Base-by-base conservation (phyloP, 2,329 filamentous ascomycete genomes). In the Aspergillus alliaceus region DNA sequence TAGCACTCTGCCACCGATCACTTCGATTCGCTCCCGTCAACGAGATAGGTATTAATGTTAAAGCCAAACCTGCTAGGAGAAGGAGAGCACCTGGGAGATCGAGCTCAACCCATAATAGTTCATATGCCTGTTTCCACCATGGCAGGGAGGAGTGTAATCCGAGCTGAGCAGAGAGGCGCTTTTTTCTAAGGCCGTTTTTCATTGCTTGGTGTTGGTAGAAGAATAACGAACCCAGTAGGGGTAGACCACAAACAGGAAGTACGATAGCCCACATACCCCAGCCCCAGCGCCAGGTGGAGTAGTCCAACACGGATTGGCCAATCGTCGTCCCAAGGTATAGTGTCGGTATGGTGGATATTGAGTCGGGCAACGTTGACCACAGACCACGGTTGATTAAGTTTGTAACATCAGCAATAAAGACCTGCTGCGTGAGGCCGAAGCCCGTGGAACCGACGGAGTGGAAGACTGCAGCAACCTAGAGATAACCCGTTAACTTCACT, bases 371-470 rank as follows among this genome's bases (percentile, higher is more conserved):
- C 2, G 81, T 84, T 4, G 82, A 84, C 62, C 85, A 80, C 3
- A 88, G 68, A 15, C 84, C 84, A 55, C 86, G 82, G 65, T 87
- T 86, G 22, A 82, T 70, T 47, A 88, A 71, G 61, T 82, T 79
- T 49, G 82, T 86, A 1, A 83, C 85, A 68, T 88, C 85, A 29
- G 86, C 86, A 48, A 87, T 82, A 68, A 88, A 86, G 39, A 88
- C 82, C 66, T 88, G 85, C 65, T 86, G 82, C 22, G 87, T 70
- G 51, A 88, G 84, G 56, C 84, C 80, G 6, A 86, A 78, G 2
- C 84, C 84, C 0, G 84, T 85, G 47, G 80, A 79, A 2, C 85
- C 85, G 5, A 84, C 81, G 2, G 84, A 80, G 66, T 86, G 87
- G 69, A 88, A 86, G 34, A 87, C 82, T 11, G 60, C 62, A 3